Evolutionary conservation across 1,284 basidiomycete genomes (phyloP), one percentile per base, ranked within the genome.

Genomic region (Ceratobasidium sp.): DNA sequence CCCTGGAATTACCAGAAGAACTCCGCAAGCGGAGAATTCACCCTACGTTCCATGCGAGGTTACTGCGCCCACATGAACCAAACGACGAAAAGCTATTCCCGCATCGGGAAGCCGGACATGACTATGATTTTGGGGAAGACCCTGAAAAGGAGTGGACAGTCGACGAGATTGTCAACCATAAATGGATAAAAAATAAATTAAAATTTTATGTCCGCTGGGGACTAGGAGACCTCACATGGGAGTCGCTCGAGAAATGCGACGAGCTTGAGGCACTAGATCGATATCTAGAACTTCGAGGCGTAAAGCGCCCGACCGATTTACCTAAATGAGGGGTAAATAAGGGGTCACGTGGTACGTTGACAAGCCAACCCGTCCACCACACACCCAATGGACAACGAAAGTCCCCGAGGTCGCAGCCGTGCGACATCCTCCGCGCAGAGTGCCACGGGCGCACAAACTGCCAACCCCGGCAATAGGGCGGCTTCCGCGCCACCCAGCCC

Each of bases 181-280:
- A 40, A 13, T 42, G 44, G 44, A 9, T 56, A 4, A 15, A 53
- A 3, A 15, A n/a, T 6, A 15, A 56, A 10, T 18, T 56, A 9
- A 12, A 2, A 9, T 40, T 69, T 13, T 33, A n/a, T 9, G 26
- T 69, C 9, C 20, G 44, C 3, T 69, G 67, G 67, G 13, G 20
- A 28, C 51, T 40, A 12, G 67, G 67, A 53, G 67, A 69, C 33
- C 23, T 26, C 5, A 69, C 67, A 20, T 69, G 67, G 67, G 67
- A 69, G 44, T 15, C 51, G 2, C 49, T 55, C 3, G 44, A 20
- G 3, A 26, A 40, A 12, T 69, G 67, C 51, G 3, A 49, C 15
- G 81, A 83, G 0, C 78, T 84, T 0, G 70, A 77, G 33, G 83
- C 83, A 0, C 72, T 85, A 2, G 83, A 84, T 42, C n/a, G 75